Evolutionary conservation across 176 grass and related monocot genomes (phyloP), one percentile per base, ranked within the genome.

Genomic region (Eremochloa ophiuroides): DNA sequence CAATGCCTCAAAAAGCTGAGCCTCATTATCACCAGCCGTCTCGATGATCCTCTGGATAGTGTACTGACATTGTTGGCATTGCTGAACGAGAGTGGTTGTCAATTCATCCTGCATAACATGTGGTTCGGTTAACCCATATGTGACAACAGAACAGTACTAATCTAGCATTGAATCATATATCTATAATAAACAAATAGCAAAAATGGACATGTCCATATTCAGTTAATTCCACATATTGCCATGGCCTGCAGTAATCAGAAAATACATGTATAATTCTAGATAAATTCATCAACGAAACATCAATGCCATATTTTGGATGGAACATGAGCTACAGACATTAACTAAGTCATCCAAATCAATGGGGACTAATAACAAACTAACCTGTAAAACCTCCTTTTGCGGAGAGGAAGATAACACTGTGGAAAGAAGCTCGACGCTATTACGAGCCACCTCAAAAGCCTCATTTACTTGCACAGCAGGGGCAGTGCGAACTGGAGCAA

Each of bases 351-450:
- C 37, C 30, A 58, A 80, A 62, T 25, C 42, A 25, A 65, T 1
- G 0, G 17, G 17, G 20, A 15, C 18, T 28, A 18, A 84, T 77
- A 74, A 58, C 7, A 30, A 18, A 42, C 76, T 90, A 56, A 99
- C 96, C 93, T 95, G 75, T 61, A 91, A 75, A 87, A 66, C 93
- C 46, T 95, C 93, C 56, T 90, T 87, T 28, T 88, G 88, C 44
- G 96, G 86, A 71, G 90, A 98, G 84, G 95, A 98, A 75, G 91
- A 93, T 27, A 99, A 64, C 69, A 99, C 93, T 1, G 86, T 95
- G 20, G 91, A 99, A 60, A 99, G 92, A 86, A 99, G 90, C 77
- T 98, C 96, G 62, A 95, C 62, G 23, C 86, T 98, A 72, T 95
- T 98, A 46, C 65, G 96, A 26, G 96, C 86, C 82, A 95, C 88